Base-by-base conservation (phyloP, 1,139 yeast genomes). In the Scheffersomyces parashehatae region DNA sequence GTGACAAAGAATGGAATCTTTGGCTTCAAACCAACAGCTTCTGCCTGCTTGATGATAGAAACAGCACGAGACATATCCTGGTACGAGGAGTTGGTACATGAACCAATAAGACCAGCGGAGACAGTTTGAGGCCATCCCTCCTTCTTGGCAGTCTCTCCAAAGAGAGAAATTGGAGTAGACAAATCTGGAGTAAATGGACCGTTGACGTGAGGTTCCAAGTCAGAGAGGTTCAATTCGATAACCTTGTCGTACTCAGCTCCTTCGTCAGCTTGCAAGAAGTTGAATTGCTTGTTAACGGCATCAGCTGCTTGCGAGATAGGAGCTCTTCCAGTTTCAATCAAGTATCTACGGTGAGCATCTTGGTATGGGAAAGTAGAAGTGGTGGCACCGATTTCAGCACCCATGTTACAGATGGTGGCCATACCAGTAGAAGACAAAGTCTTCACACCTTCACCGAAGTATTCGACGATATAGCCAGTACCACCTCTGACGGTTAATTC, bases 331-430 rank as follows among this genome's bases (percentile, higher is more conserved):
- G 99, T 93, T 43, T 95, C 87, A 38, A 75, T 60, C 61, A 93
- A 78, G 68, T 91, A 93, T 50, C 90, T 77, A 56, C 76, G 78
- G 73, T 88, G 96, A 35, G 96, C 89, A 43, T 84, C 85, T 62
- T 88, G 93, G 80, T 83, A 90, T 44, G 99, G 99, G 88, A 93
- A 93, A 42, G 91, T 80, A 9, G 97, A 90, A 34, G 99, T 93
- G 29, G 99, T 93, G 31, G 98, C 98, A 64, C 99, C 99, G 49
- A 93, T 88, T 70, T 93, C 99, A 43, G 99, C 99, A 62, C 99
- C 99, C 99, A 93, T 93, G 69, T 93, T 93, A 78, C 98, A 91
- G 59, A 93, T 91, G 46, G 99, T 93, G 42, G 96, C 99, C 99
- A 93, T 93, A 72, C 99, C 99, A 14, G 99, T 93, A 71, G 97